These are phyloP conservation scores for Berberis thunbergii DNA, from an alignment of 164 flowering plant genomes.

Conservation along the genomic window DNA sequence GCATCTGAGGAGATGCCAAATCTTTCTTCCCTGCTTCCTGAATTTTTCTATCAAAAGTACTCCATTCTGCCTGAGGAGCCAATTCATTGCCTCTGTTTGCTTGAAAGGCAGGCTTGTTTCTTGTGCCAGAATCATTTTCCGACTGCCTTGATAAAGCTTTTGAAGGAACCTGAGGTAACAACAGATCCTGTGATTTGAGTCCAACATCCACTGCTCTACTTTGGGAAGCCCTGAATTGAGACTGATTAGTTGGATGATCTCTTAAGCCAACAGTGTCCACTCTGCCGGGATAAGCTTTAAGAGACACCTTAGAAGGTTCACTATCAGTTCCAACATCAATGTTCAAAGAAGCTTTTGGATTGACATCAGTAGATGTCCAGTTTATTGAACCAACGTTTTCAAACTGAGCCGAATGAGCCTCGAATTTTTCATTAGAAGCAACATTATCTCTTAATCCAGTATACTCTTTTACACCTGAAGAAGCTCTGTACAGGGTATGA, in stretches of 20 bases:
- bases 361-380: constrained; percentile 11
- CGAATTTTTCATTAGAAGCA: constrained; percentile 14
- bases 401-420: constrained; percentile 2
- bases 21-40: constrained; percentile 29
- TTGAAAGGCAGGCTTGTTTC: constrained; percentile 18
- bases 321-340: constrained; percentile 14
- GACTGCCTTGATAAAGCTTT: constrained; percentile 22
- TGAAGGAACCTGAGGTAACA: constrained; percentile 18
- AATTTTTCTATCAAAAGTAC: constrained; percentile 16
- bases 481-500: constrained; percentile 18
- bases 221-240: constrained; percentile 15
- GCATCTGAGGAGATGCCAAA: constrained; percentile 15
- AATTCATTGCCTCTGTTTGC: constrained; percentile 18
- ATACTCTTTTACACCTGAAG: constrained; percentile 19
- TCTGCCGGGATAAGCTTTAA: constrained; percentile 11
- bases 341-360: constrained; percentile 12
- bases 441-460: constrained; percentile 20
- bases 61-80: constrained; percentile 20
- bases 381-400: constrained; percentile 17
- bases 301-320: constrained; percentile 1
- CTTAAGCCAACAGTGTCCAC: constrained; percentile 23
- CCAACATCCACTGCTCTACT: constrained; percentile 15
- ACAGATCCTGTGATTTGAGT: constrained; percentile 10
- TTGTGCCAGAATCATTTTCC: constrained; percentile 26
- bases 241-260: constrained; percentile 18